phyloP scores from a whole-genome alignment of 2,329 filamentous ascomycete species.

The Neurospora sp. region DNA sequence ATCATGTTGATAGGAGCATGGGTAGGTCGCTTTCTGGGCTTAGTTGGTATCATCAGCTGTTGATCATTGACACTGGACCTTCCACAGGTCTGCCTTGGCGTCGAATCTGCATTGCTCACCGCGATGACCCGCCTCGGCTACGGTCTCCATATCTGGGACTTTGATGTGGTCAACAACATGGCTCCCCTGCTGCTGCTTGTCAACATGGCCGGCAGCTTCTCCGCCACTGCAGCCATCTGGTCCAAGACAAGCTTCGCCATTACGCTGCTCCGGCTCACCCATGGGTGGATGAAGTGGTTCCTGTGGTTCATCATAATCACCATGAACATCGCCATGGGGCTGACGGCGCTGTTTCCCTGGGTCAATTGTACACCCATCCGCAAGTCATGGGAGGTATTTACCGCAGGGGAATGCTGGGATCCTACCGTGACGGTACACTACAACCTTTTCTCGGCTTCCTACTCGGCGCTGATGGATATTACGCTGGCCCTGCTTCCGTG shows the following conservation, averaged over 20 bases:
- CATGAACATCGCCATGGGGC: constrained; percentile 21
- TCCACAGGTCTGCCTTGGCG: constrained; percentile 9
- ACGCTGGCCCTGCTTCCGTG: constrained; percentile 21
- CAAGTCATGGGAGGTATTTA: constrained; percentile 16
- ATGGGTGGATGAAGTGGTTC: constrained; percentile 16
- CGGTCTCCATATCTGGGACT: constrained; percentile 17
- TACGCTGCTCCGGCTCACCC: constrained; percentile 25
- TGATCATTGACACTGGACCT: neutral
- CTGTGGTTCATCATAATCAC: constrained; percentile 23
- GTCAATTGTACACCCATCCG: constrained; percentile 16
- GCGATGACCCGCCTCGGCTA: constrained; percentile 11
- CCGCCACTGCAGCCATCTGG: constrained; percentile 22
- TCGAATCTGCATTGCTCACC: constrained; percentile 12
- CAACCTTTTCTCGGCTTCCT: constrained; percentile 15
- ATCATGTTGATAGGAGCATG: constrained; percentile 15
- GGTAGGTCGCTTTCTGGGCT: constrained; percentile 7
- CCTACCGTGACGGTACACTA: constrained; percentile 15
- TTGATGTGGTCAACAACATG: constrained; percentile 14
- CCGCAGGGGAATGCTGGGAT: constrained; percentile 18
- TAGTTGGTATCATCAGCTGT: neutral
- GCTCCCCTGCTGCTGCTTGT: constrained; percentile 6
- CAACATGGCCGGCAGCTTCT: constrained; percentile 17
- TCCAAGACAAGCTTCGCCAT: constrained; percentile 30
- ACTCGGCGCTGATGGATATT: constrained; percentile 20
- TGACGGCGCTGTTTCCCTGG: constrained; percentile 20